A percentile compares a stretch with the other conserved stretches of the same genome.
phyloP scores from a whole-genome alignment of 768 basidiomycete species.

The Lentinula sp. region DNA sequence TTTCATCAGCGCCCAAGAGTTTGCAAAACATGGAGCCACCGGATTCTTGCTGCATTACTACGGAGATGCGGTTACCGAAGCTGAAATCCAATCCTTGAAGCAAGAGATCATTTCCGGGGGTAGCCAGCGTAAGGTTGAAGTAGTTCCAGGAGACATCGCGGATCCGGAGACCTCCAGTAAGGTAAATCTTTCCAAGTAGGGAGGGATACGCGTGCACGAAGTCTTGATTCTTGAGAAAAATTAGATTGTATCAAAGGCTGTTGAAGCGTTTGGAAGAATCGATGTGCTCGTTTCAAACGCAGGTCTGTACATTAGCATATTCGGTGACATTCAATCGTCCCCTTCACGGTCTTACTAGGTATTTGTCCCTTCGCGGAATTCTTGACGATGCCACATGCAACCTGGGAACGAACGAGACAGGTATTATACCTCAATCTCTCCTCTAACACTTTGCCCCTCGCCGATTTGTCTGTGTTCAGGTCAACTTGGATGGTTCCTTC shows the following conservation, averaged over 20 bases:
- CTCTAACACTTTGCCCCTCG: not conserved
- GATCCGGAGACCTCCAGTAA: conserved; percentile 47
- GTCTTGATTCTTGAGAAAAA: not conserved
- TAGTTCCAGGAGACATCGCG: conserved; percentile 47
- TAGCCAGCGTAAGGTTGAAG: conserved; percentile 10
- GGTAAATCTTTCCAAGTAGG: conserved; percentile 23
- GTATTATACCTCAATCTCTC: conserved; percentile 13
- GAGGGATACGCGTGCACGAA: not conserved
- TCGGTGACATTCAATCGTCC: not conserved
- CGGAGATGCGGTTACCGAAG: conserved; percentile 49
- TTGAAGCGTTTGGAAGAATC: conserved; percentile 57
- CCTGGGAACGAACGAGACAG: conserved; percentile 59
- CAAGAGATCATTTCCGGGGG: conserved; percentile 33
- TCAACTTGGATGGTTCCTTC: conserved; percentile 75
- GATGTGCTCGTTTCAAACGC: conserved; percentile 44
- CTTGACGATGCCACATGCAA: conserved; percentile 56
- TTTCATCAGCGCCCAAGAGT: conserved; percentile 44
- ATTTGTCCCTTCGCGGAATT: conserved; percentile 79
- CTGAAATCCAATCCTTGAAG: conserved; percentile 40
- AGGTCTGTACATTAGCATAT: conserved; percentile 7
- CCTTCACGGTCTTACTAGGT: conserved; percentile 42
- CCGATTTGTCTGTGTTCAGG: conserved; percentile 26
- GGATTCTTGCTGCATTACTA: conserved; percentile 64
- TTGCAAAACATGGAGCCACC: conserved; percentile 56
- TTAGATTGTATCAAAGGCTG: conserved; percentile 58